Percentiles rank a stretch among this genome's conserved stretches.
These are phyloP conservation scores for Metschnikowia sp. DNA, from an alignment of 805 yeast genomes.

Conservation along the genomic window DNA sequence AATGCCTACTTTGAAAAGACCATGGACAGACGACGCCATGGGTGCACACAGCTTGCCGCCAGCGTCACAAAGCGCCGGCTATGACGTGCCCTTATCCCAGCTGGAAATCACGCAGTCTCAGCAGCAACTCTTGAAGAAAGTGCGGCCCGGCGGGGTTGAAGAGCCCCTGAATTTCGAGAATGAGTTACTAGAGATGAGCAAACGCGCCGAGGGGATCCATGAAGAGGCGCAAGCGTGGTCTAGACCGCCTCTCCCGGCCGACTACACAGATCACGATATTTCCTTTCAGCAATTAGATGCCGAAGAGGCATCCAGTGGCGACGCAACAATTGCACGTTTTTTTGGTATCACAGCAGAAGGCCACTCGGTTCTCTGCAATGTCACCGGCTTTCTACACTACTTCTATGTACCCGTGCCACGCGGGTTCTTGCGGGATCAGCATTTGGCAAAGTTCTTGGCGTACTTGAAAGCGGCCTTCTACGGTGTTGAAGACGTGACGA, in stretches of 20 bases:
- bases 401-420: constrained; percentile 88
- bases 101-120: constrained; percentile 28
- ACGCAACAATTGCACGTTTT: constrained; percentile 67
- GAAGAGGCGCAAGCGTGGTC: constrained; percentile 44
- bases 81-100: constrained; percentile 12
- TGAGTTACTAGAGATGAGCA: constrained; percentile 18
- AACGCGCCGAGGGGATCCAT: constrained; percentile 18
- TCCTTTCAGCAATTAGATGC: constrained; percentile 92
- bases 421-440: constrained; percentile 60
- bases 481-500: constrained; percentile 64
- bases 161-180: constrained; percentile 33
- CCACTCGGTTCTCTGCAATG: constrained; percentile 83
- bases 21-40: constrained; percentile 11
- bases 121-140: constrained; percentile 32
- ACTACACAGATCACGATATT: constrained; percentile 49
- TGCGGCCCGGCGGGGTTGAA: constrained; percentile 31
- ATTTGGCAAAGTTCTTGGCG: constrained; percentile 42
- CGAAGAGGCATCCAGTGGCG: constrained; percentile 68
- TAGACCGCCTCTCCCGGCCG: constrained; percentile 54
- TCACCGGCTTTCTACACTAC: constrained; percentile 85
- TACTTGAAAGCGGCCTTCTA: constrained; percentile 47
- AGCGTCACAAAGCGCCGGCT: constrained; percentile 19
- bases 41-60: constrained; percentile 36
- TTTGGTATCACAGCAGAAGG: constrained; percentile 93
- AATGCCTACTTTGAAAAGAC: constrained; percentile 10